Base-by-base conservation (phyloP, 1,284 basidiomycete genomes). In the Sporisorium exsertum region DNA sequence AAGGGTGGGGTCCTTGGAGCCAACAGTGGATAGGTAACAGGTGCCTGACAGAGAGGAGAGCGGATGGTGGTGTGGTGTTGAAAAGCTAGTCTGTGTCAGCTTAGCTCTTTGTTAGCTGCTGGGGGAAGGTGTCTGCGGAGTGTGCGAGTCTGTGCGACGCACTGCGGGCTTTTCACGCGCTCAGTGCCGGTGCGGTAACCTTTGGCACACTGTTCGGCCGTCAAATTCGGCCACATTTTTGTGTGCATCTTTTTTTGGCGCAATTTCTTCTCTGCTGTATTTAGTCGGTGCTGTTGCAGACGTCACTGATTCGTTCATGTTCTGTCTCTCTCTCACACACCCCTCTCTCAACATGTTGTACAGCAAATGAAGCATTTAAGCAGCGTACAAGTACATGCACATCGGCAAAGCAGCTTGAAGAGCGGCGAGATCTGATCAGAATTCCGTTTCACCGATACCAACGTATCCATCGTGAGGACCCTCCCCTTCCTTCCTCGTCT, bases 401-500 rank as follows among this genome's bases (percentile, higher is more conserved):
- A 43, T 4, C 18, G 16, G 37, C 15, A 40, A n/a, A 43, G 40
- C 40, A 43, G 40, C 40, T n/a, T 18, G n/a, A 20, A 1, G 9
- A 43, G 40, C 2, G 5, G 40, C 40, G 40, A 20, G 6, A 10
- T 5, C 40, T n/a, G n/a, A 1, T 43, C n/a, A 20, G 3, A 20
- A 20, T 10, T 9, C 40, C 15, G 40, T 43, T 16, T 43, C 3
- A 16, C 37, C 18, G 18, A 4, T 40, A n/a, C 3, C 2, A 4
- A 5, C 18, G 37, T 40, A n/a, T 18, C 16, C 26, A 33, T 18
- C 49, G 3, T 22, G 12, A 3, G 26, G 20, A n/a, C 49, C 29
- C 20, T 32, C 32, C 8, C 35, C 47, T 29, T 68, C 74, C 3
- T 27, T 27, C 20, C 55, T 42, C 2, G 49, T 56, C n/a, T 78